These are phyloP conservation scores for Beta macrorhiza DNA, from an alignment of 179 eudicot genomes.

Conservation along the genomic window DNA sequence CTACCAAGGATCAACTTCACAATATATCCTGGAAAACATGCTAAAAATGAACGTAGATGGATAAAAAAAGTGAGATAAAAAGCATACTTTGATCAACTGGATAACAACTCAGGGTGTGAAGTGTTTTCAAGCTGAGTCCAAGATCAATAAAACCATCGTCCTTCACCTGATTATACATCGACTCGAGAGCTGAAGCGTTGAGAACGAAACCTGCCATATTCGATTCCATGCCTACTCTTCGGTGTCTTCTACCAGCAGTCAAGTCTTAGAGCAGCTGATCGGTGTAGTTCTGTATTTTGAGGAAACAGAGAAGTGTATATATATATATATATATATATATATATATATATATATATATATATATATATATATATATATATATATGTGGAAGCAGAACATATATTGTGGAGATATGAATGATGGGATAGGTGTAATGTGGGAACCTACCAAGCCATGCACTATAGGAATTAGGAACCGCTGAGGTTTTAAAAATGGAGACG, in stretches of 20 bases:
- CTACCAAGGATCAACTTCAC: too few relatives aligned
- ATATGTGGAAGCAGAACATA: background rate
- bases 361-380: too few relatives aligned
- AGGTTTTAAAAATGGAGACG: too few relatives aligned
- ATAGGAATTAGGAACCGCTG: too few relatives aligned
- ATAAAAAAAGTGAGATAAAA: background rate
- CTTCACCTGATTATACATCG: constrained; percentile 29
- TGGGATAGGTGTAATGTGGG: constrained; percentile 8
- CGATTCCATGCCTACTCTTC: constrained; percentile 17
- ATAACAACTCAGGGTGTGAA: constrained; percentile 49
- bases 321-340: too few relatives aligned
- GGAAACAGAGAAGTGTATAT: too few relatives aligned
- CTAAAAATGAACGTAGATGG: background rate
- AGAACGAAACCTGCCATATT: constrained; percentile 28
- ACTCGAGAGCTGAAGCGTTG: constrained; percentile 27
- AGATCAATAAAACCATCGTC: constrained; percentile 51
- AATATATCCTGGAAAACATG: too few relatives aligned
- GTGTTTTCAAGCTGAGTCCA: constrained; percentile 63
- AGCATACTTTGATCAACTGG: constrained; percentile 27
- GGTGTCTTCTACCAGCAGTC: background rate
- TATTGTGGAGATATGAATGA: background rate
- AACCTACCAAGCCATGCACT: constrained; percentile 17
- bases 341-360: too few relatives aligned
- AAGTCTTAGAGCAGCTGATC: background rate
- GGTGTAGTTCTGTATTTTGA: too few relatives aligned